Conservation (phyloP, 495 filamentous ascomycete species). For the Ramalina peruviana region DNA sequence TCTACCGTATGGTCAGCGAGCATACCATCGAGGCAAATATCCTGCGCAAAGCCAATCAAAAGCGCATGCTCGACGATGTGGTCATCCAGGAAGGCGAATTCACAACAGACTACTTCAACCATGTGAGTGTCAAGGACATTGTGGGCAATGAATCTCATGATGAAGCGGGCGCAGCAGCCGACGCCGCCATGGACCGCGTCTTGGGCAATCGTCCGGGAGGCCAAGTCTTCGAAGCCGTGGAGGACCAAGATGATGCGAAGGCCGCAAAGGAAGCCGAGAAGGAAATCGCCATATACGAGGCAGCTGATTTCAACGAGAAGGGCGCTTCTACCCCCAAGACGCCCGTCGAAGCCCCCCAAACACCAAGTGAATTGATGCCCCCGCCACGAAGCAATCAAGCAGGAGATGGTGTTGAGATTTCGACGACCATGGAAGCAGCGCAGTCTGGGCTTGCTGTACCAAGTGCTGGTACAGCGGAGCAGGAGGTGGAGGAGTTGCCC, state of each 20-base stretch:
- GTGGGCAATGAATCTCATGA: conserved; percentile 43
- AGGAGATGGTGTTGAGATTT: conserved; percentile 29
- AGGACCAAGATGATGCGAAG: conserved; percentile 81
- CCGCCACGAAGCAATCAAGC: conserved; percentile 21
- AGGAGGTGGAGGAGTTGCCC: conserved; percentile 23
- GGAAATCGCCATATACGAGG: conserved; percentile 74
- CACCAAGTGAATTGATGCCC: conserved; percentile 18
- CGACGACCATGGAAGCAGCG: conserved; percentile 32
- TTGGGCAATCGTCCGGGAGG: conserved; percentile 45
- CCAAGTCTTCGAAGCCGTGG: conserved; percentile 69
- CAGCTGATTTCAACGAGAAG: conserved; percentile 81
- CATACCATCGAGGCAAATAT: conserved; percentile 99
- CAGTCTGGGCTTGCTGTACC: conserved; percentile 12
- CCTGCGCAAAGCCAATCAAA: conserved; percentile 88
- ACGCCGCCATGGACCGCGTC: conserved; percentile 75
- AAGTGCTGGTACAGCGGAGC: conserved; percentile 19
- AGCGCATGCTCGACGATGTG: conserved; percentile 93
- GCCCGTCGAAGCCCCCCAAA: conserved; percentile 19
- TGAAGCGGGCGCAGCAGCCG: conserved; percentile 42
- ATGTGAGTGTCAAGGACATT: conserved; percentile 56
- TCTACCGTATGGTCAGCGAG: conserved; percentile 93
- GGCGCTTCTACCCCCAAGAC: conserved; percentile 26
- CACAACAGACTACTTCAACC: conserved; percentile 94
- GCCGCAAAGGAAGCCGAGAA: conserved; percentile 81
- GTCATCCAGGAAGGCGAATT: conserved; percentile 98